phyloP scores from a whole-genome alignment of 805 yeast species.

The Candida methanosorbosa region DNA sequence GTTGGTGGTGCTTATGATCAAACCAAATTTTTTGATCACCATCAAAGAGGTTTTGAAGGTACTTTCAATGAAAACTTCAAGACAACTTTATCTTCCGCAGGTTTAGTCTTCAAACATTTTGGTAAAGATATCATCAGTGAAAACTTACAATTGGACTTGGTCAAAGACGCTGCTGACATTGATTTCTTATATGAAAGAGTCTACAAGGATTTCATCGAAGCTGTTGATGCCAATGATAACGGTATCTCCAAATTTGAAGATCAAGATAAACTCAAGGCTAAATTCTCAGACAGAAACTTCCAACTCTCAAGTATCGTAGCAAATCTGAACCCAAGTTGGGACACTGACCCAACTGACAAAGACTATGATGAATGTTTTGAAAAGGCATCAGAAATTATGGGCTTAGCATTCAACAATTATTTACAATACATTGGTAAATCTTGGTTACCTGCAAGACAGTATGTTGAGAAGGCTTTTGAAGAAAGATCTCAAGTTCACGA shows the following conservation, averaged over 20 bases:
- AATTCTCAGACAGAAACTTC: slow-evolving; percentile 65
- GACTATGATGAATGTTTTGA: slow-evolving; percentile 59
- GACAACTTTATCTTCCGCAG: slow-evolving; percentile 91
- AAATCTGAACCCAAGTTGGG: slow-evolving; percentile 82
- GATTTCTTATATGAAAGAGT: slow-evolving; percentile 64
- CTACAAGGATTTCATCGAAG: slow-evolving; percentile 83
- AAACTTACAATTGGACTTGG: slow-evolving; percentile 32
- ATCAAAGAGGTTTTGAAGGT: slow-evolving; percentile 84
- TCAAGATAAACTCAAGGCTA: slow-evolving; percentile 41
- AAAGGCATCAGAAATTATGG: slow-evolving; percentile 76
- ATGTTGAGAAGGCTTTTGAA: slow-evolving; percentile 65
- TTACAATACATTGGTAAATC: slow-evolving; percentile 68
- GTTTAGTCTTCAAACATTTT: slow-evolving; percentile 80
- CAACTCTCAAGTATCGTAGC: slow-evolving; percentile 73
- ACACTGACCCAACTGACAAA: slow-evolving; percentile 53
- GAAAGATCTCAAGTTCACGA: slow-evolving; percentile 51
- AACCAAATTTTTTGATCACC: slow-evolving; percentile 85
- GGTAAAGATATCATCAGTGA: slow-evolving; percentile 63
- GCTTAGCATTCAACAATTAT: slow-evolving; percentile 60
- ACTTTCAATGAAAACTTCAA: slow-evolving; percentile 53
- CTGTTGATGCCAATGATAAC: slow-evolving; percentile 93
- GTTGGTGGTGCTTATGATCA: slow-evolving; percentile 90
- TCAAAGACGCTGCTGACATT: slow-evolving; percentile 31
- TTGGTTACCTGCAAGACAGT: slow-evolving; percentile 84
- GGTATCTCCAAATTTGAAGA: slow-evolving; percentile 70